phyloP scores from a whole-genome alignment of 129 eudicot species.

The Silybum marianum region DNA sequence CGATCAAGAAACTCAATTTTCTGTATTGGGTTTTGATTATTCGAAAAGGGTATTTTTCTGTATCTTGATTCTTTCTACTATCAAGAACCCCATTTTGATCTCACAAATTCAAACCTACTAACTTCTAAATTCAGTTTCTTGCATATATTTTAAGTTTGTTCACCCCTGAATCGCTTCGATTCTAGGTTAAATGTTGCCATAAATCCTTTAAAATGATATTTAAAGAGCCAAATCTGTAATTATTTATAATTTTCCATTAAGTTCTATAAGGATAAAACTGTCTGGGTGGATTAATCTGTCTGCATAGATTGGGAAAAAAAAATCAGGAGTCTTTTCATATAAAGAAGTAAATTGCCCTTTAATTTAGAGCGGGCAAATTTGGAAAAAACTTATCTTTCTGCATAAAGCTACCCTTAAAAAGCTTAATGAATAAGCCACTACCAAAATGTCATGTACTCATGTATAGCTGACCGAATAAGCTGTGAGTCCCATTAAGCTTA shows the following conservation, averaged over 20 bases:
- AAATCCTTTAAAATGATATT: neutral
- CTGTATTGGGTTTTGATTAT: conserved; percentile 2
- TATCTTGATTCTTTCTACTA: neutral
- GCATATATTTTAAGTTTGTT: neutral
- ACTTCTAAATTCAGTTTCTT: neutral
- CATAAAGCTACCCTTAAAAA: too few relatives aligned
- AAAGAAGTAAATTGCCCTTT: too few relatives aligned
- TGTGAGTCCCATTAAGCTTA: too few relatives aligned
- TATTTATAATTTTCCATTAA: neutral
- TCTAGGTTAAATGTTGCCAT: conserved; percentile 4
- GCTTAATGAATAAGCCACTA: too few relatives aligned
- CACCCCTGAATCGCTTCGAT: neutral
- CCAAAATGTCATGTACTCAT: too few relatives aligned
- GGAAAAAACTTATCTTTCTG: too few relatives aligned
- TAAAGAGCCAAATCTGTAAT: neutral
- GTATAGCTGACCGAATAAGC: too few relatives aligned
- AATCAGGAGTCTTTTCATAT: too few relatives aligned
- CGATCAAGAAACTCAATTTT: neutral
- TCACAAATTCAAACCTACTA: neutral
- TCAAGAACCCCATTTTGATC: neutral
- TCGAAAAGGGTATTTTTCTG: neutral
- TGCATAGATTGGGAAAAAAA: too few relatives aligned
- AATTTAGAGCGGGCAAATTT: too few relatives aligned
- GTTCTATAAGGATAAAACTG: too few relatives aligned
- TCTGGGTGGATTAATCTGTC: too few relatives aligned